Conservation (phyloP, 176 grass and related monocot genomes). For the Lolium rigidum region DNA sequence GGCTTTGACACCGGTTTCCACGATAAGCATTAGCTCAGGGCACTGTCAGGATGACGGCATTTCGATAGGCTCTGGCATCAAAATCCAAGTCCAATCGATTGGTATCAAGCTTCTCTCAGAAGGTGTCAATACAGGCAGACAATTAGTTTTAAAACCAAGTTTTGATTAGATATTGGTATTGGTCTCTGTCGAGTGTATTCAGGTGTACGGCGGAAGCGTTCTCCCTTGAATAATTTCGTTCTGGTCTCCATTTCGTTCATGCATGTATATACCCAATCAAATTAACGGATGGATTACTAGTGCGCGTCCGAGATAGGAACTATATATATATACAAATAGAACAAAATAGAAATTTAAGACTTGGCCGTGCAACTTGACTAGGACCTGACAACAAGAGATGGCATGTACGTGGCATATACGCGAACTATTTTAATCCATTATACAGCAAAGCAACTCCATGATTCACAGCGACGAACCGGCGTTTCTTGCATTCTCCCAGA, state of each 20-base stretch:
- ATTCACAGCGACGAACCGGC: no score
- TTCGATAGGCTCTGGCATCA: conserved; percentile 4
- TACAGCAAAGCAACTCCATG: no score
- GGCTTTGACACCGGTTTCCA: not conserved
- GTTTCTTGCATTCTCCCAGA: no score
- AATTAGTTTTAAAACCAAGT: not conserved
- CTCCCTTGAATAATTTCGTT: not conserved
- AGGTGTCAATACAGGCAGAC: not conserved
- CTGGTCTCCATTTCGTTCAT: not conserved
- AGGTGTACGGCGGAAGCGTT: not conserved
- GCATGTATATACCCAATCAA: not conserved
- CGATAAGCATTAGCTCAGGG: conserved; percentile 5
- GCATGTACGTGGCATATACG: not conserved
- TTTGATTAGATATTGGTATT: not conserved
- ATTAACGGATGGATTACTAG: no score
- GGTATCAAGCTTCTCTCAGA: conserved; percentile 2
- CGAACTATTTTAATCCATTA: no score
- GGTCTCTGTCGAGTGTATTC: conserved; percentile 2
- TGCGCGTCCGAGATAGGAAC: not conserved
- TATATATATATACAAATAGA: not conserved
- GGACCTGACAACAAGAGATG: conserved; percentile 7
- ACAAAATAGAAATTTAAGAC: not conserved
- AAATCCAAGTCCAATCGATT: conserved; percentile 22
- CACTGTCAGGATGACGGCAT: conserved; percentile 23
- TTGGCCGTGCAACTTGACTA: not conserved